These are phyloP conservation scores for Verticillium nubilum DNA, from an alignment of 2,329 filamentous ascomycete genomes.

Conservation along the genomic window DNA sequence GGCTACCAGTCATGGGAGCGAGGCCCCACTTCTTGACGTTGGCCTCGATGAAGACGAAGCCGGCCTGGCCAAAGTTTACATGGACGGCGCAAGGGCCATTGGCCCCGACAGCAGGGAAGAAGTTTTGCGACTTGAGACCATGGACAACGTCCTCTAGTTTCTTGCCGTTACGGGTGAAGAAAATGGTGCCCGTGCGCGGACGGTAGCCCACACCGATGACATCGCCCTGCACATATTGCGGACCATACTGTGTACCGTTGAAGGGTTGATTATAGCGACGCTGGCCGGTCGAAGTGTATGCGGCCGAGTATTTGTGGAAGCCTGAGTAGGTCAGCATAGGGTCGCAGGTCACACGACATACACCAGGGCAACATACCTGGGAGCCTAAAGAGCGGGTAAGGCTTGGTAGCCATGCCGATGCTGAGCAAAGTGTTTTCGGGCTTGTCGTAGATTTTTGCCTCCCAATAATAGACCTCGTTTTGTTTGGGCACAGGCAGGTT, in stretches of 20 bases:
- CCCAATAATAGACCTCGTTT: slow-evolving; percentile 99
- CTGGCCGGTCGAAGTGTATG: slow-evolving; percentile 82
- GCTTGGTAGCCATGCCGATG: slow-evolving; percentile 94
- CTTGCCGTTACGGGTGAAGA: slow-evolving; percentile 98
- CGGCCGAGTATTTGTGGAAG: slow-evolving; percentile 87
- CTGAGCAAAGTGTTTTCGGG: slow-evolving; percentile 81
- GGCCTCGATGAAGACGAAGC: slow-evolving; percentile 97
- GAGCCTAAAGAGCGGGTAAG: slow-evolving; percentile 89
- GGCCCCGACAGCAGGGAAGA: slow-evolving; percentile 95
- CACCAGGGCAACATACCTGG: slow-evolving; percentile 63
- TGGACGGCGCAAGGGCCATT: slow-evolving; percentile 90
- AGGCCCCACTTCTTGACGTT: slow-evolving; percentile 99
- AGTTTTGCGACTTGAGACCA: slow-evolving; percentile 89
- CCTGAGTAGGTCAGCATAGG: slow-evolving; percentile 41
- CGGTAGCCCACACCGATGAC: slow-evolving; percentile 94
- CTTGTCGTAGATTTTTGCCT: slow-evolving; percentile 97
- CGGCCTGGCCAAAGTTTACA: slow-evolving; percentile 96
- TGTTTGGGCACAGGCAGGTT: slow-evolving; percentile 97
- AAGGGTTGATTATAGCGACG: slow-evolving; percentile 94
- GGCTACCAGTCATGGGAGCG: slow-evolving; percentile 88
- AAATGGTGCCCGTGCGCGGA: slow-evolving; percentile 88
- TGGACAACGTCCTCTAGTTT: slow-evolving; percentile 92
- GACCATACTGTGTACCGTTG: slow-evolving; percentile 70
- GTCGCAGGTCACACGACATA: slow-evolving; percentile 4
- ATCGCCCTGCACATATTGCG: slow-evolving; percentile 83